Base-by-base conservation (phyloP, 495 filamentous ascomycete species). In the Hamigera avellanea region DNA sequence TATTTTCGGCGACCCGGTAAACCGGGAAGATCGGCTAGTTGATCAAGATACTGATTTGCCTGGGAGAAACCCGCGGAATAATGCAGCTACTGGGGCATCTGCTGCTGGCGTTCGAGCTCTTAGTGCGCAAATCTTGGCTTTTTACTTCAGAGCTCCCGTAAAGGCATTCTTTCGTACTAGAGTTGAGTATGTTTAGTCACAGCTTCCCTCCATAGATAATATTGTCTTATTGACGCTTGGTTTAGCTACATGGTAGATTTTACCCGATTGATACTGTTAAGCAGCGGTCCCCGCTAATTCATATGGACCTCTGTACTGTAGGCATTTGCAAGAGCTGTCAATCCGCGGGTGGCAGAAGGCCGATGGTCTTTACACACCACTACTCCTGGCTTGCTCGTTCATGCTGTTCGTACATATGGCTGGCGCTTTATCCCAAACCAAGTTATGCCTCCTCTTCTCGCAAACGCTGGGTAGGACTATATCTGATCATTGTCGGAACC, bases 351-450 rank as follows among this genome's bases (percentile, higher is more conserved):
- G 14, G 61, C 66, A 32, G 66, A 68, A 33, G 64, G 67, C 28
- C 51, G 61, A 37, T 85, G 80, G 70, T 83, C 82, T 28, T 69
- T 81, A 36, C 70, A 78, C 36, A 76, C 77, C 35, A 86, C 79
- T 2, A 88, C 86, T 0, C 83, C 84, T 0, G 83, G 81, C 1
- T 61, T 95, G 16, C 66, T 95, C 13, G 65, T 78, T 14, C 83
- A 91, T 49, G 87, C 86, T 4, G 70, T 95, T 23, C 71, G 70
- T 36, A 73, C 76, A 36, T 70, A 91, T 40, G 87, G 87, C 27
- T 95, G 87, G 87, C 66, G 70, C 18, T 84, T 93, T 42, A 76
- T 95, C 33, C 87, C 86, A 1, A 80, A 89, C 42, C 86, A 95
- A 60, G 75, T 93, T 14, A 67, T 94, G 14, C 87, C 87, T 34